Conservation (phyloP, 495 filamentous ascomycete species). For the Collariella sp. region DNA sequence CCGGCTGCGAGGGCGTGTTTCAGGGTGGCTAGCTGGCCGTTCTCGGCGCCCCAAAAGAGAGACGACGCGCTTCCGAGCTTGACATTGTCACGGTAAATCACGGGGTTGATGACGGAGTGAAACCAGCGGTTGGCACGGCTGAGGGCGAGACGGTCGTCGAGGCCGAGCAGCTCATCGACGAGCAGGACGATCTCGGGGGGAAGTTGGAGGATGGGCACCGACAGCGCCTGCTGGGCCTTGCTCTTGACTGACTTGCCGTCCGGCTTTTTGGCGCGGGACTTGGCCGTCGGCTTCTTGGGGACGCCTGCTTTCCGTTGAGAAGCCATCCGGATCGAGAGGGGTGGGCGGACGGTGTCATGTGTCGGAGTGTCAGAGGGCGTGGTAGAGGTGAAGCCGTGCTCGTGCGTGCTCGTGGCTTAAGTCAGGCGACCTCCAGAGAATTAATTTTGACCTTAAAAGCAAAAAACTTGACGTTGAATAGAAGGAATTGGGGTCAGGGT, state of each 20-base stretch:
- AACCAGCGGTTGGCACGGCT: conserved; percentile 13
- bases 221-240: not conserved
- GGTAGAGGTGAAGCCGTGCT: not conserved
- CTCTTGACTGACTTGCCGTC: conserved; percentile 7
- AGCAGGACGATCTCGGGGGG: conserved; percentile 23
- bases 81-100: conserved; percentile 20
- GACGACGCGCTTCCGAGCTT: not conserved
- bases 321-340: conserved; percentile 3
- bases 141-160: conserved; percentile 16
- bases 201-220: conserved; percentile 14
- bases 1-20: conserved; percentile 21
- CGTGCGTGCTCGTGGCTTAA: not conserved
- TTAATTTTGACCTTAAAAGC: too few species aligned
- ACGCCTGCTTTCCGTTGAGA: conserved; percentile 1
- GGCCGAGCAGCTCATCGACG: conserved; percentile 19
- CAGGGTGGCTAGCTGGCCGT: conserved; percentile 21
- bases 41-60: conserved; percentile 21
- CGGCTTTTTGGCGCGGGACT: conserved; percentile 5
- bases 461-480: too few species aligned
- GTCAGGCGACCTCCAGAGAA: too few species aligned
- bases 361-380: not conserved
- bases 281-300: conserved; percentile 8
- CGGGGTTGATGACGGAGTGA: conserved; percentile 16
- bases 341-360: not conserved
- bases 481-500: too few species aligned